Conservation (phyloP, 108 stramenopile species). For the Seminavis robusta region DNA sequence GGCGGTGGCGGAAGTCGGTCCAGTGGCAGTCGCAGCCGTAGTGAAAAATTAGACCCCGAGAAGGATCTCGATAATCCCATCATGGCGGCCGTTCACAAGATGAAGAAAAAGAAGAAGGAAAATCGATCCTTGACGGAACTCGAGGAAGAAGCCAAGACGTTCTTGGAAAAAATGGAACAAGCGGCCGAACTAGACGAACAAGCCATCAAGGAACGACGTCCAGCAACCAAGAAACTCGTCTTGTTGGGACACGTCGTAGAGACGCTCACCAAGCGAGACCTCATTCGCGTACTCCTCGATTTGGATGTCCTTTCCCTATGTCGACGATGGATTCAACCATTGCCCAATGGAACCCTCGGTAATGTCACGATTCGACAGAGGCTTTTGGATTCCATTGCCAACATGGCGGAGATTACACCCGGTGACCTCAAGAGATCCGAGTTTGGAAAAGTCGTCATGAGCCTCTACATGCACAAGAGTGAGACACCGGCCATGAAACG, state of each 20-base stretch:
- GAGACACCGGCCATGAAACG: conserved; percentile 85
- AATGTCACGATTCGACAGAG: conserved; percentile 81
- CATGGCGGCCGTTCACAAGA: conserved; percentile 69
- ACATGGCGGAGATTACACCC: conserved; percentile 68
- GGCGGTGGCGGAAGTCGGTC: too few relatives aligned
- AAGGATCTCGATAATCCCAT: conserved; percentile 86
- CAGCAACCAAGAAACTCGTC: conserved; percentile 65
- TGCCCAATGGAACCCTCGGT: conserved; percentile 76
- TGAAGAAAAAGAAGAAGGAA: conserved; percentile 77
- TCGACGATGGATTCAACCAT: conserved; percentile 83
- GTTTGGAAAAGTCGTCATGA: conserved; percentile 85
- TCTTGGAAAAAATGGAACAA: conserved; percentile 70
- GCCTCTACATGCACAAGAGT: conserved; percentile 74
- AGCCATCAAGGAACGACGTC: conserved; percentile 45
- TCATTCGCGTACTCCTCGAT: conserved; percentile 74
- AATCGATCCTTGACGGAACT: conserved; percentile 62
- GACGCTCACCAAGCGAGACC: conserved; percentile 57
- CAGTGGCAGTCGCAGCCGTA: conserved; percentile 50
- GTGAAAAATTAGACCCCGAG: conserved; percentile 25
- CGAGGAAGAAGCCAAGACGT: conserved; percentile 68
- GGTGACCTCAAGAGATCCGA: conserved; percentile 83
- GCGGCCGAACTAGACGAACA: conserved; percentile 80
- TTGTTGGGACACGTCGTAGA: conserved; percentile 70
- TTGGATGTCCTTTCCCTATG: conserved; percentile 59
- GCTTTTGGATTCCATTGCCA: conserved; percentile 52